Evolutionary conservation across 2,329 filamentous ascomycete species (phyloP), one percentile per base, ranked within the genome.

Genomic region (Stachybotrys chlorohalonatus): DNA sequence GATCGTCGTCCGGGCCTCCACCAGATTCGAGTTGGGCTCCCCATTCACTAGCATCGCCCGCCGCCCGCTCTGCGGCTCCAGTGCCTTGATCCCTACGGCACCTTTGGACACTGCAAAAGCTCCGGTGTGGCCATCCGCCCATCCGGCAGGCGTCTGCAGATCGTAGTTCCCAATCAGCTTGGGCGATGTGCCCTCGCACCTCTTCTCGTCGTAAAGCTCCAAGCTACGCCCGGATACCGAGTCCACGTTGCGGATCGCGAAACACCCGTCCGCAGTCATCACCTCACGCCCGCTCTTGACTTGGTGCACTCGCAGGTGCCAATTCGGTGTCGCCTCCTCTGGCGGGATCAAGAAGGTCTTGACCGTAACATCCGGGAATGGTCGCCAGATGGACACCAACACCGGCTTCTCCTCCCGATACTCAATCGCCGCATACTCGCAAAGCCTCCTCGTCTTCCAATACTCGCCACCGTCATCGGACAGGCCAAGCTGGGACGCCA

Each of bases 391-490:
- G 0, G 85, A 89, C 7, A 86, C 80, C 11, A 92, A 73, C 1
- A 89, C 80, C 0, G 85, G 81, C 16, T 60, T 70, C 17, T 69
- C 75, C 16, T 78, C 77, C 15, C 79, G 75, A 13, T 76, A 70
- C 61, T 87, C 80, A 54, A 91, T 79, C 1, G 74, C 75, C 0
- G 85, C 80, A 60, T 87, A 81, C 49, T 84, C 75, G n/a, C 82
- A 86, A 30, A 84, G 73, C 39, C 87, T 74, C n/a, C 88, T 77
- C 55, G 87, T 83, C 68, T 90, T 89, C 89, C 89, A 93, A 59
- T 84, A 82, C 68, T 91, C 87, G 42, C 87, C 88, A 17, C 80
- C 85, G 66, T 91, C 88, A 61, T 90, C 87, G 1, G 86, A 90
- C 2, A 93, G 71, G 1, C 87, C 87, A 2, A 93, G 78, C 62